Evolutionary conservation across 1,284 basidiomycete genomes (phyloP), one percentile per base, ranked within the genome.

Genomic region (Sporisorium iseilematis-ciliati): DNA sequence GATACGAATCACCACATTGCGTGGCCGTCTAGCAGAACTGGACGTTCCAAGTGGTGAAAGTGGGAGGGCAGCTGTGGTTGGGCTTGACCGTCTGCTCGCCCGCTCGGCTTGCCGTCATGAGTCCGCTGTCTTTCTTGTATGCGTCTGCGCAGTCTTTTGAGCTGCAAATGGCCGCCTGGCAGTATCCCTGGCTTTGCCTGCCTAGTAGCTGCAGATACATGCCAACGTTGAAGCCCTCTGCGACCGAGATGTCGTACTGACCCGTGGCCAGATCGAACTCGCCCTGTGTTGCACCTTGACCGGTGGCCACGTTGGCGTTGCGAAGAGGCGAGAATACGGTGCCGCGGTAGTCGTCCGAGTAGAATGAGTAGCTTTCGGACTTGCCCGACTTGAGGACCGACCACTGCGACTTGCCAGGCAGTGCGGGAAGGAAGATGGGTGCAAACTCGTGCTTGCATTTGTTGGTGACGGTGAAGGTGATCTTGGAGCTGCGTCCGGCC

Each of bases 391-490:
- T 60, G 41, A 77, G 26, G 2, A 55, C 50, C 1, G 62, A 41
- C 75, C 75, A 77, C 20, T 50, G 12, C 16, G 50, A 4, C 21
- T 58, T 63, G 53, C 75, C 75, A 1, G 75, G 75, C 7, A 77
- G 70, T 12, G 62, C 33, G 14, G 75, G 75, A 12, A 45, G 4
- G 48, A 77, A 77, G 65, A 77, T 40, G 26, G 75, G 75, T 11
- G 75, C 70, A 40, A 77, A 77, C 14, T 51, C 54, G 31, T 77
- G 62, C 49, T 68, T 60, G 70, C 75, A 77, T 33, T 68, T 68
- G 68, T 76, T 76, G 58, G 52, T 51, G 11, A 72, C 65, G 35
- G 60, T 76, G 59, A 76, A 68, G 31, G 65, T 65, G 48, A 76
- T 64, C 52, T 65, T 65, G 41, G 74, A 72, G 59, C 68, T 72